Evolutionary conservation across 768 basidiomycete species (phyloP), one percentile per base, ranked within the genome.

Genomic region (Scleroderma citrinum): DNA sequence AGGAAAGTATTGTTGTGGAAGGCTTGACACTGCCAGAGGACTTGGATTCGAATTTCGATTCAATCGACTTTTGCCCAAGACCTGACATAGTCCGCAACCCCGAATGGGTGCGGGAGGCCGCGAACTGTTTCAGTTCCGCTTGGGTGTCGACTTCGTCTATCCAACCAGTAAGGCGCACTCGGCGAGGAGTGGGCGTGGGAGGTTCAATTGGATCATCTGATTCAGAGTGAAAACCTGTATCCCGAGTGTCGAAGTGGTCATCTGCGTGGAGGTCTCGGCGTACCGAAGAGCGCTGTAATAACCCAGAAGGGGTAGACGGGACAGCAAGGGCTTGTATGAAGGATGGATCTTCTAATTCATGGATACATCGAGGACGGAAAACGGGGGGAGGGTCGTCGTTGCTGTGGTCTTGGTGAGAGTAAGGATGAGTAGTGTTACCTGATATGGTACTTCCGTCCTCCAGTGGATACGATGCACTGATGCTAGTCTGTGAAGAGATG

Each of bases 91-190:
- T 10, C 17, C 46, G 49, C 17, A 52, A 23, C 16, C n/a, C 6
- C 17, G 36, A 7, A 8, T 39, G 38, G 11, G 17, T n/a, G 10
- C 52, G 63, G 20, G 64, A 72, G 11, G 61, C 61, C 43, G 75
- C 72, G 55, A 80, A 85, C 0, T 71, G 71, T 13, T 70, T 66
- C 5, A 85, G 58, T 54, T 85, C 82, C 3, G 63, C 55, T 4
- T 72, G 71, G 51, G 78, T 68, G 52, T 84, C 80, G 8, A 78
- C 78, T 2, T 69, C 64, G 20, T 73, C 67, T 32, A 86, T 82
- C 67, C 72, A 78, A 0, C 82, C 83, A 0, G 64, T 60, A 47
- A 75, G 72, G 17, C 82, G 76, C 24, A 81, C 71, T 7, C 65
- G 62, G 13, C 52, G 52, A 5, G 50, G 61, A 13, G 39, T 62